Base-by-base conservation (phyloP, 2,329 filamentous ascomycete genomes). In the Xylariaceae sp. region DNA sequence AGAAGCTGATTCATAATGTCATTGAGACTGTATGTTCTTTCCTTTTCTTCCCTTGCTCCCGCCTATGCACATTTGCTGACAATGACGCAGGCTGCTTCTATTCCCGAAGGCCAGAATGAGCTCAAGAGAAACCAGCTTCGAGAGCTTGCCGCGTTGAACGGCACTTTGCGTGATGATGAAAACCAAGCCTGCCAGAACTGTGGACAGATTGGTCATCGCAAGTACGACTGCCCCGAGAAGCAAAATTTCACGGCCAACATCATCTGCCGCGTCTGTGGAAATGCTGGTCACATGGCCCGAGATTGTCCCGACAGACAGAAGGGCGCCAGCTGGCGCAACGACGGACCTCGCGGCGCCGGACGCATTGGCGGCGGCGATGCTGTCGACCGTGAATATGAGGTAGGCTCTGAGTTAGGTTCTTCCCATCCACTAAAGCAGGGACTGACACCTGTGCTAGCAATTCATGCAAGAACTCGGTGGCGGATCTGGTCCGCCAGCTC, bases 111-210 rank as follows among this genome's bases (percentile, higher is more conserved):
- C 31, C 92, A 98, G 60, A 98, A 98, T 61, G 92, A 96, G 63
- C 80, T 98, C 53, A 98, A 98, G 76, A 82, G 92, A 36, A 96
- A 96, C 64, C 92, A 98, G 64, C 83, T 98, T 37, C 86, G 92
- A 64, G 92, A 98, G 62, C 84, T 98, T 45, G 92, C 92, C 27
- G 88, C 92, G 17, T 83, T 98, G 52, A 98, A 98, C 77, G 92
- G 92, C 76, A 98, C 92, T 7, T 80, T 98, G 14, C 90, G 92
- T 68, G 92, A 98, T 57, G 92, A 98, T 54, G 92, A 98, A 60
- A 98, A 98, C 63, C 92, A 98, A 61, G 92, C 92, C 46, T 98
- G 92, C 65, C 92, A 98, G 68, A 98, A 98, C 70, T 98, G 86
- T 63, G 92, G 92, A 51, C 88, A 96, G 72, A 98, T 98, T 46